Evolutionary conservation across 2,329 filamentous ascomycete species (phyloP).

Genomic region (Botrytis deweyae): DNA sequence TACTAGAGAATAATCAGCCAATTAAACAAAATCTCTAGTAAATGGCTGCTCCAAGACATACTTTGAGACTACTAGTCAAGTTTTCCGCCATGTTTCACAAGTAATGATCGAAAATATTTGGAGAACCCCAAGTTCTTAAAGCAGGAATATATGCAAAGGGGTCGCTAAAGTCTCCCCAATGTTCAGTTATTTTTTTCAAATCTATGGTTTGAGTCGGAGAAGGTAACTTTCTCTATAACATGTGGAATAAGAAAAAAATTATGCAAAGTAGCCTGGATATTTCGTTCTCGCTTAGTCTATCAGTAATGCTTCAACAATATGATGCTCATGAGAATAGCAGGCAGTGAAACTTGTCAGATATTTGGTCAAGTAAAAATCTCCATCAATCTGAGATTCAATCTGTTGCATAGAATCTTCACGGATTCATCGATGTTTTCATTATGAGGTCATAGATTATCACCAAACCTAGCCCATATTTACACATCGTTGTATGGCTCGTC

Average conservation of each 20-base stretch:
- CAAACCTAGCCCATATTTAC: not conserved
- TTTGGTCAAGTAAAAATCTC: not conserved
- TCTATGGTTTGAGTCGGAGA: too few species aligned
- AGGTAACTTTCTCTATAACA: too few species aligned
- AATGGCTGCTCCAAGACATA: fast-evolving
- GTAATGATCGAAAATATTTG: not conserved
- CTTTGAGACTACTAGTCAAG: not conserved
- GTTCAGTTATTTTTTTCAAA: too few species aligned
- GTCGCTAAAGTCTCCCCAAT: not conserved
- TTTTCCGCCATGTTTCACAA: not conserved
- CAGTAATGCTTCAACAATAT: not conserved
- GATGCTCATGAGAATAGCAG: not conserved
- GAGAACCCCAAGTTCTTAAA: not conserved
- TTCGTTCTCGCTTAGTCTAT: not conserved
- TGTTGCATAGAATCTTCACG: not conserved
- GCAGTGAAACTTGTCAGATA: not conserved
- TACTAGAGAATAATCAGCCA: not conserved
- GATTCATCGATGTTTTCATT: not conserved
- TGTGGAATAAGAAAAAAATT: not conserved
- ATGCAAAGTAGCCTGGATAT: not conserved
- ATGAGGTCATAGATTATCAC: not conserved
- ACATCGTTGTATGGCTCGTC: not conserved
- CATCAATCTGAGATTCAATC: not conserved
- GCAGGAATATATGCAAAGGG: not conserved
- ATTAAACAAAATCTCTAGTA: not conserved